These are phyloP conservation scores for Fusarium nanum DNA, from an alignment of 2,329 filamentous ascomycete species.

Conservation along the genomic window DNA sequence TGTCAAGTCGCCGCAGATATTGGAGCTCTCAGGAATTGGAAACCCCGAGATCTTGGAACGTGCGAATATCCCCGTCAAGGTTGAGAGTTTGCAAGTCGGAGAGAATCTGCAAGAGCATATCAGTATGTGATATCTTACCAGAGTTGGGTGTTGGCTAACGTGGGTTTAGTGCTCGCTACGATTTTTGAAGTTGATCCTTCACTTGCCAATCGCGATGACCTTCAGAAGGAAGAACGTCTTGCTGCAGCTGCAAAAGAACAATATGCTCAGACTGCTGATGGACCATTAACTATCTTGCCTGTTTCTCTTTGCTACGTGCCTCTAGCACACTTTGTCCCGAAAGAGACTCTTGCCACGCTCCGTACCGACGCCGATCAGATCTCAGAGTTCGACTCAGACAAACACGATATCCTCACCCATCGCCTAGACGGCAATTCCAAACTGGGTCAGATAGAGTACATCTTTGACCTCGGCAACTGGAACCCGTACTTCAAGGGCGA, in stretches of 20 bases:
- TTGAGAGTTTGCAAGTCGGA: constrained; percentile 59
- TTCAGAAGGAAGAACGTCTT: constrained; percentile 48
- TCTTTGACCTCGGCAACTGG: constrained; percentile 63
- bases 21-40: constrained; percentile 73
- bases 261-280: constrained; percentile 47
- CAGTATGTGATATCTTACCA: constrained; percentile 34
- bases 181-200: constrained; percentile 60
- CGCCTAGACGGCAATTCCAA: constrained; percentile 49
- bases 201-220: constrained; percentile 55
- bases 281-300: constrained; percentile 55
- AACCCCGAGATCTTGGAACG: constrained; percentile 51
- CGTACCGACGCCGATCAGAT: constrained; percentile 37
- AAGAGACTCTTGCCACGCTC: constrained; percentile 39
- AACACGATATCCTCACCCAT: constrained; percentile 47
- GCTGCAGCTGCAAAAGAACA: constrained; percentile 50
- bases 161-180: constrained; percentile 53
- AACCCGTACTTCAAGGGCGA: constrained; percentile 52
- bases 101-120: constrained; percentile 63
- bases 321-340: constrained; percentile 50
- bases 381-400: constrained; percentile 36
- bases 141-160: constrained; percentile 1
- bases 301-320: constrained; percentile 58
- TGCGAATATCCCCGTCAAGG: constrained; percentile 54
- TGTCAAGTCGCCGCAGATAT: constrained; percentile 66
- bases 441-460: constrained; percentile 61